Base-by-base conservation (phyloP, 148 eudicot genomes). In the Vaccinium darrowii region DNA sequence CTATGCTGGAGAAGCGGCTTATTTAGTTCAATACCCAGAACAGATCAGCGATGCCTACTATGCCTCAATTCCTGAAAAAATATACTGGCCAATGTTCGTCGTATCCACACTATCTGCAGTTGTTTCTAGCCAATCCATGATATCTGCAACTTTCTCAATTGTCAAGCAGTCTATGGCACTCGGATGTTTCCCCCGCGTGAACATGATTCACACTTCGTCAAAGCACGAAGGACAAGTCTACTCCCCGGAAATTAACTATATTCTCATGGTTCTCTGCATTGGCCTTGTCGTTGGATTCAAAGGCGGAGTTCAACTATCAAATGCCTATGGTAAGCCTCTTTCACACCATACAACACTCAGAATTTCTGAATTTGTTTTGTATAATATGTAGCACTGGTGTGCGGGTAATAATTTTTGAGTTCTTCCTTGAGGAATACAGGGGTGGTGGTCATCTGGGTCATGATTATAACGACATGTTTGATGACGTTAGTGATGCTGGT, bases 401-500 rank as follows among this genome's bases (percentile, higher is more conserved):
- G 6, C 18, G 62, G 62, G 16, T 19, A 53, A 7, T 57, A 13
- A 79, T 57, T 56, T 79, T 43, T 5, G 47, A 58, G 67, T 51
- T 81, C 21, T n/a, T 16, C 14, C 15, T 12, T 25, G 23, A 65
- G 51, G 25, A 69, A 19, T 53, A 36, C 87, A 89, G 88, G 91
- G 58, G 86, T 85, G 62, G 90, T 85, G 23, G 91, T 88, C 7
- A 85, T 88, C 19, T 82, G 88, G 86, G 91, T 90, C 23, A 90
- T 90, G 91, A 79, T 90, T 63, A 86, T 88, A 36, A 90, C 90
- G 4, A 90, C 90, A 3, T 50, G 78, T 11, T 83, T 90, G 74
- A 85, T 82, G 30, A 49, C 87, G 0, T n/a, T 90, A n/a, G 90
- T 90, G 39, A 90, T 90, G 91, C 86, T 88, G 18, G 81, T 88